phyloP scores from a whole-genome alignment of 768 basidiomycete genomes.

The Tubosaeta sp. region DNA sequence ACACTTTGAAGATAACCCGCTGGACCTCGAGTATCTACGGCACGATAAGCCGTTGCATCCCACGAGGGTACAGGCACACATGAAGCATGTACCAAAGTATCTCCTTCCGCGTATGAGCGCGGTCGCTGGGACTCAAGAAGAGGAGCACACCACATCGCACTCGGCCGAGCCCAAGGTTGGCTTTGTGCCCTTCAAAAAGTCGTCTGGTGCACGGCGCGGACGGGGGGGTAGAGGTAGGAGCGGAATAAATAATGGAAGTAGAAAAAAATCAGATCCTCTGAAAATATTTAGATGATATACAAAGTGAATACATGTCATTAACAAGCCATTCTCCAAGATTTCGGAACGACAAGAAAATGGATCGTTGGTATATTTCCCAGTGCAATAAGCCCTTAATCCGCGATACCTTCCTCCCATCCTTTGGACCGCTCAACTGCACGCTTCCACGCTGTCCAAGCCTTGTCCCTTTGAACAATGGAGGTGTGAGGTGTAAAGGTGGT shows the following conservation, averaged over 20 bases:
- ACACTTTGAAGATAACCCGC: slow-evolving; percentile 95
- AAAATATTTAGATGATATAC: slow-evolving; percentile 57
- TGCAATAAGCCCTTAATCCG: slow-evolving; percentile 14
- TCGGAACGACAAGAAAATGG: background rate
- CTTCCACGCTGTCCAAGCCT: slow-evolving; percentile 80
- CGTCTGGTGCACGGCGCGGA: slow-evolving; percentile 42
- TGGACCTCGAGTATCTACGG: slow-evolving; percentile 85
- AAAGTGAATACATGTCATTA: background rate
- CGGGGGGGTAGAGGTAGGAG: slow-evolving; percentile 47
- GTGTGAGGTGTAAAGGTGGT: slow-evolving; percentile 61
- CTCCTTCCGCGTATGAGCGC: slow-evolving; percentile 70
- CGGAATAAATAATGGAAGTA: slow-evolving; percentile 36
- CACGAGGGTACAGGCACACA: slow-evolving; percentile 83
- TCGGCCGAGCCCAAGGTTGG: slow-evolving; percentile 32
- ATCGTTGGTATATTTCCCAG: background rate
- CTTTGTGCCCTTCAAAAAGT: slow-evolving; percentile 75
- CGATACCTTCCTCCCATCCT: slow-evolving; percentile 69
- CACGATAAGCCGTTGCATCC: slow-evolving; percentile 96
- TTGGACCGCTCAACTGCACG: slow-evolving; percentile 80
- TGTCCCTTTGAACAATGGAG: slow-evolving; percentile 49
- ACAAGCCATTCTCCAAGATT: background rate
- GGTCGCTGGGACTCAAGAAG: slow-evolving; percentile 40
- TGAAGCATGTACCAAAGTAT: slow-evolving; percentile 95
- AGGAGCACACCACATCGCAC: slow-evolving; percentile 12
- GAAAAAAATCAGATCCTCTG: slow-evolving; percentile 77